Base-by-base conservation (phyloP, 495 filamentous ascomycete genomes). In the Penicillium ucsense region DNA sequence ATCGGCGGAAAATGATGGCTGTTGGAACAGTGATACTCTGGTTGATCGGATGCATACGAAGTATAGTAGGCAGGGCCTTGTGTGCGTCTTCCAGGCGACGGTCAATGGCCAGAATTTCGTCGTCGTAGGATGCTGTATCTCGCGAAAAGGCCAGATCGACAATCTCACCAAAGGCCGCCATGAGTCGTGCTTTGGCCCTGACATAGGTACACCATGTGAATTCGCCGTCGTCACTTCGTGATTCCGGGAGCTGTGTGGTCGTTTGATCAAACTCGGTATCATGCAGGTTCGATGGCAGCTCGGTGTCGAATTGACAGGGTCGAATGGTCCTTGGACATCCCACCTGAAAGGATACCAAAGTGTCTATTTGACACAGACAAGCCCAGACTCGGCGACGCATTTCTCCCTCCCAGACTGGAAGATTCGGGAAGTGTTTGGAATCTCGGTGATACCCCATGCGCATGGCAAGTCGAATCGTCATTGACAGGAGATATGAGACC, bases 51-150 rank as follows among this genome's bases (percentile, higher is more conserved):
- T 80, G 79, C 12, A 89, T 67, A 43, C 75, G 77, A 10, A 95
- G 72, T 57, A 86, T 81, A 1, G 80, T 74, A 8, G 91, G 85
- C 8, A 90, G 67, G 33, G 74, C 68, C 10, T 73, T 76, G 47
- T 81, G 80, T 3, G 83, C 71, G 45, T 86, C 81, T 33, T 86
- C 80, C 30, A 96, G 73, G 12, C 75, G 75, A 47, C 77, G 71
- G 62, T 97, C 89, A 30, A 88, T 73, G 29, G 78, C 79, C 49
- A 94, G 73, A 9, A 89, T 79, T 39, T 92, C 83, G 20, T 95
- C 90, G 61, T 95, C 90, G 61, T 96, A 95, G 3, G 79, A 71
- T 2, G 65, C 61, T 6, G 66, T 56, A 33, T 64, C 60, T 9
- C 62, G 58, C 3, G 64, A 66, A 39, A 67, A 74, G 29, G 70